These are phyloP conservation scores for Starmerella asiatica DNA, from an alignment of 805 yeast species.

Conservation along the genomic window DNA sequence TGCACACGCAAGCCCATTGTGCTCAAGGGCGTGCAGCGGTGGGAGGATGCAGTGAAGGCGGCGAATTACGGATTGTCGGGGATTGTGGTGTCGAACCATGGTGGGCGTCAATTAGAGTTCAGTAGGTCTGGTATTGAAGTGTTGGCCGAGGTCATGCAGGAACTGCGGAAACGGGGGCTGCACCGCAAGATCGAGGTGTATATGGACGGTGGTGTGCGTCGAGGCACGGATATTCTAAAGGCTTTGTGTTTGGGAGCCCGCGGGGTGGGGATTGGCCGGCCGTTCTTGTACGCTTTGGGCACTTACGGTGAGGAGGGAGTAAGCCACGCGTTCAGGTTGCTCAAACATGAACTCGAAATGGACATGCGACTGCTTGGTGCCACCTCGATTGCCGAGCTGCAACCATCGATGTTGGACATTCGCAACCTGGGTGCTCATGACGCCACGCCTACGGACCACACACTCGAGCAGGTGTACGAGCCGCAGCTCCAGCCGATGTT, in stretches of 20 bases:
- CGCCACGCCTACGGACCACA: conserved; percentile 18
- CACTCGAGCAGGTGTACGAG: conserved; percentile 18
- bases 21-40: conserved; percentile 74
- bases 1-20: conserved; percentile 30
- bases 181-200: conserved; percentile 44
- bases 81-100: conserved; percentile 77
- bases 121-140: conserved; percentile 62
- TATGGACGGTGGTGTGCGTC: conserved; percentile 64
- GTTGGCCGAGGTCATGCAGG: conserved; percentile 56
- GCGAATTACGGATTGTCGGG: conserved; percentile 60
- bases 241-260: conserved; percentile 67
- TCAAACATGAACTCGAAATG: conserved; percentile 59
- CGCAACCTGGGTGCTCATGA: conserved; percentile 28
- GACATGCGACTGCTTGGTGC: conserved; percentile 73
- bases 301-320: conserved; percentile 71
- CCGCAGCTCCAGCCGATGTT: conserved; percentile 19
- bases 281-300: conserved; percentile 65
- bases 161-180: conserved; percentile 23
- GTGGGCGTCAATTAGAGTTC: conserved; percentile 78
- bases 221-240: conserved; percentile 66
- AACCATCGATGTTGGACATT: conserved; percentile 48
- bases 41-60: conserved; percentile 65
- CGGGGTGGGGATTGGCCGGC: conserved; percentile 64
- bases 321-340: conserved; percentile 45
- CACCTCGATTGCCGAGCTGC: conserved; percentile 43